Evolutionary conservation across 345 rosid species (phyloP).

Genomic region (Excoecaria cochinchinensis): DNA sequence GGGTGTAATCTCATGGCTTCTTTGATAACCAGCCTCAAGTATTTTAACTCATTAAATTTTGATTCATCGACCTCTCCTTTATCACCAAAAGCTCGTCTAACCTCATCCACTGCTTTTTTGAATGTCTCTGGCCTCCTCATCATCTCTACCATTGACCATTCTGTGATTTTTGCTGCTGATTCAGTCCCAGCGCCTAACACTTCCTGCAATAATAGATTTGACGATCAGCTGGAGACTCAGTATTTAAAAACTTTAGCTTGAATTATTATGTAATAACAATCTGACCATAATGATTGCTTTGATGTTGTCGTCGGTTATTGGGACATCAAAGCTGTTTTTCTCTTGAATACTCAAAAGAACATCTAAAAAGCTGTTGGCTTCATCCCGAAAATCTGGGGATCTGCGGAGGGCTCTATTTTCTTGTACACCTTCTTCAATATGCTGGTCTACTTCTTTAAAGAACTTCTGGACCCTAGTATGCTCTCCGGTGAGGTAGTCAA

Average conservation of each 20-base stretch:
- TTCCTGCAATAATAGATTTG: neutral
- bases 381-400: no score
- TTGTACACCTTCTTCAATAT: neutral
- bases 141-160: conserved; percentile 17
- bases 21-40: neutral
- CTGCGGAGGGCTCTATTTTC: neutral
- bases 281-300: conserved; percentile 6
- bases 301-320: neutral
- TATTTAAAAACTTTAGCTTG: neutral
- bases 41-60: conserved; percentile 1
- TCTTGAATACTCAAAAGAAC: conserved; percentile 9
- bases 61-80: conserved; percentile 21
- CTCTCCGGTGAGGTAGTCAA: neutral
- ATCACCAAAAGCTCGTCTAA: conserved; percentile 12
- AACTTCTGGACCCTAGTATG: neutral
- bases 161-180: neutral
- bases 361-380: neutral
- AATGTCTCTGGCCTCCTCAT: conserved; percentile 18
- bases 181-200: neutral
- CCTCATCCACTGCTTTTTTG: conserved; percentile 28
- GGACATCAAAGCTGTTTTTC: neutral
- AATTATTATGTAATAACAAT: neutral
- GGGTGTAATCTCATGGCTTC: conserved; percentile 12
- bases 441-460: neutral
- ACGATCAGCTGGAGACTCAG: neutral